Evolutionary conservation across 108 stramenopile species (phyloP).

Genomic region (Phaeodactylum tricornutum): DNA sequence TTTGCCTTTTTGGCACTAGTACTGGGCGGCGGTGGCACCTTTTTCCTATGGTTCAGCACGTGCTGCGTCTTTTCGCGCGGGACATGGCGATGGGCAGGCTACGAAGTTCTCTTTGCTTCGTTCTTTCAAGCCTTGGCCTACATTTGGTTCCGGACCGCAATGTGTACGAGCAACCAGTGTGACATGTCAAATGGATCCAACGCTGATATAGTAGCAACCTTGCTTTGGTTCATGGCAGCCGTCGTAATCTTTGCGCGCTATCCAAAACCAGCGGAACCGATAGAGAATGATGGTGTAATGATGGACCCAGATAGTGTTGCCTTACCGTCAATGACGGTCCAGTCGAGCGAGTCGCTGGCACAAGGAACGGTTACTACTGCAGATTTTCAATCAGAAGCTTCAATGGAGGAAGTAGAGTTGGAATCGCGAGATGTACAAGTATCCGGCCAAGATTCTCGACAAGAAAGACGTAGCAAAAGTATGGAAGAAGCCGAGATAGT

Average conservation of each 20-base stretch:
- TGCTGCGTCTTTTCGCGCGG: slow-evolving; percentile 46
- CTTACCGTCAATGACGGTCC: neutral
- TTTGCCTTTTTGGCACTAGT: slow-evolving; percentile 50
- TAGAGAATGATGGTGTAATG: slow-evolving; percentile 1
- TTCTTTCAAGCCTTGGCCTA: slow-evolving; percentile 39
- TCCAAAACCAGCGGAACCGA: slow-evolving; percentile 24
- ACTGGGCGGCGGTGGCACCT: slow-evolving; percentile 46
- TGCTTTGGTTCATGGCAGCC: slow-evolving; percentile 34
- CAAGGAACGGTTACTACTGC: too few relatives aligned
- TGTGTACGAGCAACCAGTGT: slow-evolving; percentile 49
- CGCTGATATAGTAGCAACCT: slow-evolving; percentile 35
- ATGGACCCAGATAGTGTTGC: slow-evolving; percentile 1
- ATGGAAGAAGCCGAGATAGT: slow-evolving; percentile 1
- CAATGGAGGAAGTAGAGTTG: neutral
- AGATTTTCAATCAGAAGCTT: too few relatives aligned
- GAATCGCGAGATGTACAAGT: neutral
- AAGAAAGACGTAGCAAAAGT: neutral
- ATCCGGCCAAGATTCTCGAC: neutral
- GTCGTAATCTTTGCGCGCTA: slow-evolving; percentile 33
- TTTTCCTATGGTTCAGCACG: slow-evolving; percentile 54
- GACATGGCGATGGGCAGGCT: slow-evolving; percentile 64
- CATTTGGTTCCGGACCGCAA: slow-evolving; percentile 44
- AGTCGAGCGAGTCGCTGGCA: neutral
- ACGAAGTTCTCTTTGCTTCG: slow-evolving; percentile 35
- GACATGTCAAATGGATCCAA: slow-evolving; percentile 37